phyloP scores from a whole-genome alignment of 2,329 filamentous ascomycete species.

The Penicillium sp. region DNA sequence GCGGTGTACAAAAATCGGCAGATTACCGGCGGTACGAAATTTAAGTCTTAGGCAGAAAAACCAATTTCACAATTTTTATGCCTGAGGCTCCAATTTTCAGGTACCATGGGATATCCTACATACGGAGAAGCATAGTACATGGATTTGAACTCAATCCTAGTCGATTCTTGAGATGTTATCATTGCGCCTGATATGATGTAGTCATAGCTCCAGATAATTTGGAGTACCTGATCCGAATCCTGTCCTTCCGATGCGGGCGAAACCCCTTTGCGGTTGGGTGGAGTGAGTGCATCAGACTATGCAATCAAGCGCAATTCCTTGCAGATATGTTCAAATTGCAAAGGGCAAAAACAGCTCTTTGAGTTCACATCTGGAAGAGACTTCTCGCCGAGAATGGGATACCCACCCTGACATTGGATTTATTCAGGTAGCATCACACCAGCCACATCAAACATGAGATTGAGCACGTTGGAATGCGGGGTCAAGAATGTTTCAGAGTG shows the following conservation, averaged over 20 bases:
- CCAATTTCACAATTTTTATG: neutral
- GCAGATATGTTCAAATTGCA: too few relatives aligned
- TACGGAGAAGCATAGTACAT: too few relatives aligned
- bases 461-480: conserved; percentile 26
- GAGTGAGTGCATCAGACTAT: too few relatives aligned
- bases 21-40: neutral
- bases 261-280: too few relatives aligned
- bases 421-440: neutral
- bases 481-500: conserved; percentile 26
- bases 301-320: too few relatives aligned
- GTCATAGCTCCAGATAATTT: too few relatives aligned
- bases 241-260: too few relatives aligned
- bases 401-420: neutral
- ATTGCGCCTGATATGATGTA: too few relatives aligned
- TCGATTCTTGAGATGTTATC: too few relatives aligned
- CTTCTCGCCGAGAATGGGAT: neutral
- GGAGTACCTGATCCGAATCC: too few relatives aligned
- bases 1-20: conserved; percentile 6
- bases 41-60: neutral
- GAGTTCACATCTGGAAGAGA: neutral
- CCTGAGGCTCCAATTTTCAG: neutral
- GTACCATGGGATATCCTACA: neutral
- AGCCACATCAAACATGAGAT: conserved; percentile 10
- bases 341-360: too few relatives aligned
- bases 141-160: too few relatives aligned